Percentiles rank a stretch among this genome's conserved stretches.
phyloP scores from a whole-genome alignment of 306 rosid species.

The Cucurbita ficifolia region DNA sequence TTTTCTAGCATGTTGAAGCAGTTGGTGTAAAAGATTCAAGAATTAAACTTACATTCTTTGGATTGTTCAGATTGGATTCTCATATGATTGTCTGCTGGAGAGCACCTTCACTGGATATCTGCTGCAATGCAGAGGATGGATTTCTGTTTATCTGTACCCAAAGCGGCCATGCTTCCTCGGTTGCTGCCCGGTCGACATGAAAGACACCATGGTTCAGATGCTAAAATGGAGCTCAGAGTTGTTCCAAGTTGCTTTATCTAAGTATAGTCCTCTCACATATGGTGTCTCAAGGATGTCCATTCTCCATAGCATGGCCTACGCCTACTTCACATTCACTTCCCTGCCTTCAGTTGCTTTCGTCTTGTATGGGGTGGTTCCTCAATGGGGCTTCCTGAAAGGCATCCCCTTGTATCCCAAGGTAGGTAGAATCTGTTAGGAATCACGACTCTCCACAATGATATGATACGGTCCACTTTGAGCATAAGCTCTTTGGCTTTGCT shows the following conservation, averaged over 20 bases:
- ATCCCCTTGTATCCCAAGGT: conserved; percentile 58
- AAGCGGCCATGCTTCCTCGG: conserved; percentile 55
- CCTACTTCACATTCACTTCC: conserved; percentile 22
- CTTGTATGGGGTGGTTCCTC: conserved; percentile 45
- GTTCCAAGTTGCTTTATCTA: conserved; percentile 38
- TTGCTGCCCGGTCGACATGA: conserved; percentile 30
- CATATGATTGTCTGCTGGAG: conserved; percentile 36
- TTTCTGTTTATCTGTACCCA: conserved; percentile 38
- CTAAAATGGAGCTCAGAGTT: conserved; percentile 50
- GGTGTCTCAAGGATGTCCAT: conserved; percentile 31
- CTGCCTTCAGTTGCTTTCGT: conserved; percentile 28
- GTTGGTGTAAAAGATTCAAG: neutral
- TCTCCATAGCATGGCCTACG: conserved; percentile 35
- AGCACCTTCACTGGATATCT: conserved; percentile 41
- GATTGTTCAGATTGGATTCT: conserved; percentile 48
- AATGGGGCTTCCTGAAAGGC: conserved; percentile 42
- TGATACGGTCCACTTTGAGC: too few relatives aligned
- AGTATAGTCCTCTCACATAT: conserved; percentile 41
- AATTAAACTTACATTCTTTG: neutral
- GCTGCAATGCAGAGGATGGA: conserved; percentile 60
- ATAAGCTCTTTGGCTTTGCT: too few relatives aligned
- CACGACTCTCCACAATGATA: too few relatives aligned
- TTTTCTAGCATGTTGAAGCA: neutral
- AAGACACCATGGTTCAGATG: conserved; percentile 47
- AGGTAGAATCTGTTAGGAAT: neutral